Conservation (phyloP, 2,329 filamentous ascomycete genomes). For the Macrophomina pseudophaseolina region DNA sequence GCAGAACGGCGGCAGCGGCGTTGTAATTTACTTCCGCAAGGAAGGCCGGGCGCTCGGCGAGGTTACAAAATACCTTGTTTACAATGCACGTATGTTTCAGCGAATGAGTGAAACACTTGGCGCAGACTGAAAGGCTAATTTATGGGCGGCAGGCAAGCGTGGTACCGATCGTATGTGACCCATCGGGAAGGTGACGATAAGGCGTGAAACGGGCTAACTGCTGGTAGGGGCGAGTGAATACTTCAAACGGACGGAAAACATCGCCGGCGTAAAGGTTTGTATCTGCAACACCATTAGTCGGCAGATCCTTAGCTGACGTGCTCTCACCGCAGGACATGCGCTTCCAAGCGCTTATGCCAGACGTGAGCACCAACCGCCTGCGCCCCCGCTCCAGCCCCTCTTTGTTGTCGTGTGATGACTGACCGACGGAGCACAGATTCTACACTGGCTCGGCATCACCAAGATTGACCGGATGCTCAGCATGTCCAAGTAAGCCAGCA, state of each 20-base stretch:
- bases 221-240: constrained; percentile 74
- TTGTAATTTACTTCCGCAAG: constrained; percentile 98
- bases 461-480: constrained; percentile 99
- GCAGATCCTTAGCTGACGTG: constrained; percentile 29
- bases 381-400: constrained; percentile 4
- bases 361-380: constrained; percentile 48
- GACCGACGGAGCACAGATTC: constrained; percentile 56
- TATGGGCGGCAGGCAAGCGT: constrained; percentile 59
- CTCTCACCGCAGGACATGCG: constrained; percentile 68
- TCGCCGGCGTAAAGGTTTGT: constrained; percentile 80
- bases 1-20: constrained; percentile 88
- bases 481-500: constrained; percentile 82
- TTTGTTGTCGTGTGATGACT: constrained; percentile 12
- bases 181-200: constrained; percentile 15
- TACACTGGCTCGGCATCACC: constrained; percentile 97
- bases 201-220: constrained; percentile 16
- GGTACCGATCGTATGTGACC: constrained; percentile 63
- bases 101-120: background rate
- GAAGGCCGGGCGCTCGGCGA: constrained; percentile 94
- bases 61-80: constrained; percentile 85
- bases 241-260: constrained; percentile 97
- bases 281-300: constrained; percentile 4
- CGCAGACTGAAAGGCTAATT: background rate
- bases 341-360: constrained; percentile 97
- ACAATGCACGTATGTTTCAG: constrained; percentile 64